A percentile compares a stretch with the other conserved stretches of the same genome.
phyloP scores from a whole-genome alignment of 139 green algal species.

The Asterochloris sp. region DNA sequence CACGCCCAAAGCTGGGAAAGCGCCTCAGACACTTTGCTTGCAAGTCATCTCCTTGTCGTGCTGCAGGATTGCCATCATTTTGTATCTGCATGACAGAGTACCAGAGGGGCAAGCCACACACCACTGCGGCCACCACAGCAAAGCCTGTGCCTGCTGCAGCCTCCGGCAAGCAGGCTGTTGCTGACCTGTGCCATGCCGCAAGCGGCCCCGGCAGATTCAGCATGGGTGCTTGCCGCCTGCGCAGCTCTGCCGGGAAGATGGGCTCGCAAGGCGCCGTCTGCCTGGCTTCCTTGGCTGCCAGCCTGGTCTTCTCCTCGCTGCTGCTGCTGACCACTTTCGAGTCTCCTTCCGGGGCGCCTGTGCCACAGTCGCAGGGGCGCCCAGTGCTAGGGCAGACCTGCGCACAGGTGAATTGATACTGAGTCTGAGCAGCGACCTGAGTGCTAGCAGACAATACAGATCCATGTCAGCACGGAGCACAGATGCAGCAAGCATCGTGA shows the following conservation, averaged over 20 bases:
- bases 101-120: not conserved
- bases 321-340: not conserved
- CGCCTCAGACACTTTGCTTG: no score
- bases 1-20: no score
- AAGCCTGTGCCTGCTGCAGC: not conserved
- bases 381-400: slow-evolving; percentile 76
- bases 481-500: no score
- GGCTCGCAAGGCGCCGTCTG: slow-evolving; percentile 56
- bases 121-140: not conserved
- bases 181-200: slow-evolving; percentile 31
- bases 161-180: not conserved
- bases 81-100: not conserved
- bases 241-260: slow-evolving; percentile 92
- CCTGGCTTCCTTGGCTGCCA: not conserved
- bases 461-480: no score
- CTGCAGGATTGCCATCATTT: not conserved
- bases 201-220: slow-evolving; percentile 47
- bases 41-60: not conserved
- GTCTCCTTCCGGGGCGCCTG: not conserved
- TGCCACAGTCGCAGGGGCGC: slow-evolving; percentile 70
- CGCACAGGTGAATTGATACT: not conserved
- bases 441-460: not conserved
- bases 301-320: slow-evolving; percentile 18
- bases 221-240: slow-evolving; percentile 26
- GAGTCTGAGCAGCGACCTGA: not conserved